Percentiles rank a stretch among this genome's conserved stretches.
Evolutionary conservation across 2,329 filamentous ascomycete species (phyloP).

Genomic region (Neofusicoccum sp.): DNA sequence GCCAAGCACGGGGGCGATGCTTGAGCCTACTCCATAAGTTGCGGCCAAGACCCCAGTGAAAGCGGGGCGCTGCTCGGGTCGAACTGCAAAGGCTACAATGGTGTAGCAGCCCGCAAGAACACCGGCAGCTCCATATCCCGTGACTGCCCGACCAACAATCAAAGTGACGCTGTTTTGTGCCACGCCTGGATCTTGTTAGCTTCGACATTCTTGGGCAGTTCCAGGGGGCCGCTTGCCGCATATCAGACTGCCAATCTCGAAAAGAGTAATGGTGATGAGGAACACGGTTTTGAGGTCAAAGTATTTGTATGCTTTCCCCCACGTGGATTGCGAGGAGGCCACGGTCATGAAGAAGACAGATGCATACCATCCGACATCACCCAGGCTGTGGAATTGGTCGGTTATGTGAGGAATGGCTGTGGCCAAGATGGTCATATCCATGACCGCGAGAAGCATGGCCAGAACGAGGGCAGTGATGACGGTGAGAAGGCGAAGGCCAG

Average conservation of each 20-base stretch:
- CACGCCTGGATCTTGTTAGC: constrained; percentile 19
- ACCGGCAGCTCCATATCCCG: constrained; percentile 51
- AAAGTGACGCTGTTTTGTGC: constrained; percentile 33
- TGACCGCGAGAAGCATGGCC: no score
- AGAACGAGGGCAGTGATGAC: no score
- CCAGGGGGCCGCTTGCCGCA: constrained; percentile 36
- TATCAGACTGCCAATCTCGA: constrained; percentile 55
- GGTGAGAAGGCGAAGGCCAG: no score
- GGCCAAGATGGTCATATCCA: constrained; percentile 21
- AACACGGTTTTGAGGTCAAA: constrained; percentile 37
- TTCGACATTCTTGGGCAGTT: background rate
- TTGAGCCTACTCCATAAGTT: constrained; percentile 20
- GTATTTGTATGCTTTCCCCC: constrained; percentile 48
- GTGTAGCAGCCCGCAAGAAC: constrained; percentile 50
- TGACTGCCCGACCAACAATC: constrained; percentile 52
- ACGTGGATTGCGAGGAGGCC: constrained; percentile 45
- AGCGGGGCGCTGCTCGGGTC: constrained; percentile 37
- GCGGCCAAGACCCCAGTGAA: background rate
- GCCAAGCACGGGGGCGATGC: constrained; percentile 25
- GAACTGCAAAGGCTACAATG: constrained; percentile 47
- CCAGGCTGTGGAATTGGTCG: constrained; percentile 27
- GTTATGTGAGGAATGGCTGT: constrained; percentile 32
- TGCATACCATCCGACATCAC: constrained; percentile 38
- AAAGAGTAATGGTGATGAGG: constrained; percentile 38
- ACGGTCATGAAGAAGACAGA: constrained; percentile 46